phyloP scores from a whole-genome alignment of 78 protist species.

The Dictyostelium intermedium region DNA sequence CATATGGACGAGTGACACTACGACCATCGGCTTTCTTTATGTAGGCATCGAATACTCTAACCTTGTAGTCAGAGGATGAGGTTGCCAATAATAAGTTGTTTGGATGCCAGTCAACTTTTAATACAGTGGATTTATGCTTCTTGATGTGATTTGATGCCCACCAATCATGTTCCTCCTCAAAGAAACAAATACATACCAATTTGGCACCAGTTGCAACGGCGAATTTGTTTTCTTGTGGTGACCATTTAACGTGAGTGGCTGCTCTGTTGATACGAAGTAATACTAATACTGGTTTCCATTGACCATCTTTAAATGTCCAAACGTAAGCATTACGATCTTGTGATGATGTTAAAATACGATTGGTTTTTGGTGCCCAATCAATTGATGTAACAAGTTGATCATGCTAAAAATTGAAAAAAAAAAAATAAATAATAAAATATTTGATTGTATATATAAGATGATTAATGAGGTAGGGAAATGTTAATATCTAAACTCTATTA shows the following conservation, averaged over 20 bases:
- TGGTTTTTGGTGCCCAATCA: slow-evolving; percentile 94
- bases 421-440: not conserved
- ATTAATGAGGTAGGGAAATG: too few species aligned
- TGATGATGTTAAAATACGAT: slow-evolving; percentile 92
- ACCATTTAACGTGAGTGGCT: slow-evolving; percentile 94
- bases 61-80: slow-evolving; percentile 86
- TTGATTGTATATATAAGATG: too few species aligned
- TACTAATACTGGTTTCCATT: slow-evolving; percentile 95
- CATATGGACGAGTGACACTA: slow-evolving; percentile 45
- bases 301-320: slow-evolving; percentile 81
- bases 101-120: slow-evolving; percentile 94
- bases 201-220: slow-evolving; percentile 95
- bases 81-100: slow-evolving; percentile 88
- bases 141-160: slow-evolving; percentile 96
- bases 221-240: slow-evolving; percentile 92
- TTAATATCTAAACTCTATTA: not conserved
- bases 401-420: slow-evolving; percentile 77
- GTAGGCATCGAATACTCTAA: slow-evolving; percentile 86
- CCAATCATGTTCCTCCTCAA: slow-evolving; percentile 95
- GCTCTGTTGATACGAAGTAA: slow-evolving; percentile 93
- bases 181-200: slow-evolving; percentile 91
- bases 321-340: slow-evolving; percentile 98
- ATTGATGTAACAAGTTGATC: slow-evolving; percentile 92
- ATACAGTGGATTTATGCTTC: slow-evolving; percentile 91
- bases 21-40: slow-evolving; percentile 89